phyloP scores from a whole-genome alignment of 805 yeast genomes.

The Metschnikowia bowlesiae region DNA sequence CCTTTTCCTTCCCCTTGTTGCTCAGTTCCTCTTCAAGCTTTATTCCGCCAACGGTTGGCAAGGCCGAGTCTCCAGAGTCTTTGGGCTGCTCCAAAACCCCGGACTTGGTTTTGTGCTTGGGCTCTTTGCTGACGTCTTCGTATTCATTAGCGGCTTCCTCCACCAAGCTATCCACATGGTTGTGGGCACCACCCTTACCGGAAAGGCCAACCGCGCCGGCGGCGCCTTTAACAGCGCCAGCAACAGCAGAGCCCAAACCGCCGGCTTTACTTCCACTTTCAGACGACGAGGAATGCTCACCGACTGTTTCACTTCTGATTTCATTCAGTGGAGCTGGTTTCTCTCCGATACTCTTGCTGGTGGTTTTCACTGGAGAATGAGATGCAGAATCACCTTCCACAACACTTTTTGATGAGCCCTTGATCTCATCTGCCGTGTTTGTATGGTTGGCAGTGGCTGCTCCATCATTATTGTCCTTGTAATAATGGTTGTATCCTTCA shows the following conservation, averaged over 20 bases:
- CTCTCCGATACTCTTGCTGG: background rate
- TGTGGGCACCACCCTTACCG: slow-evolving; percentile 1
- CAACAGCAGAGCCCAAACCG: slow-evolving; percentile 13
- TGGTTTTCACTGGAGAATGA: slow-evolving; percentile 2
- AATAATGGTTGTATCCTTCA: slow-evolving; percentile 16
- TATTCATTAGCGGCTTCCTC: slow-evolving; percentile 16
- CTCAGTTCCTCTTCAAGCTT: slow-evolving; percentile 2
- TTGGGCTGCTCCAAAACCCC: slow-evolving; percentile 7
- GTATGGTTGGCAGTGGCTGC: slow-evolving; percentile 4
- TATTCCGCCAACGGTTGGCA: slow-evolving; percentile 2
- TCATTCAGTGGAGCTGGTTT: background rate
- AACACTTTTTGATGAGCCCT: background rate
- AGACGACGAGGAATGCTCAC: background rate
- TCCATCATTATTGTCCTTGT: slow-evolving; percentile 7
- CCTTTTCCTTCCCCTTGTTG: slow-evolving; percentile 5
- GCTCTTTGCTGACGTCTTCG: slow-evolving; percentile 7
- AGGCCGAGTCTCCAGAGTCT: background rate
- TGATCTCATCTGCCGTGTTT: background rate
- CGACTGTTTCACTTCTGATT: background rate
- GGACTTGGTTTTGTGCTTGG: slow-evolving; percentile 8
- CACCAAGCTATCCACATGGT: slow-evolving; percentile 18
- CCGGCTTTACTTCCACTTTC: background rate
- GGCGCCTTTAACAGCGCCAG: slow-evolving; percentile 20
- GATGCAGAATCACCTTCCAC: background rate
- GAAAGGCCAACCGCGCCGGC: slow-evolving; percentile 17